Conservation (phyloP, 225 moss, liverwort and hornwort species). For the Climacium dendroides region DNA sequence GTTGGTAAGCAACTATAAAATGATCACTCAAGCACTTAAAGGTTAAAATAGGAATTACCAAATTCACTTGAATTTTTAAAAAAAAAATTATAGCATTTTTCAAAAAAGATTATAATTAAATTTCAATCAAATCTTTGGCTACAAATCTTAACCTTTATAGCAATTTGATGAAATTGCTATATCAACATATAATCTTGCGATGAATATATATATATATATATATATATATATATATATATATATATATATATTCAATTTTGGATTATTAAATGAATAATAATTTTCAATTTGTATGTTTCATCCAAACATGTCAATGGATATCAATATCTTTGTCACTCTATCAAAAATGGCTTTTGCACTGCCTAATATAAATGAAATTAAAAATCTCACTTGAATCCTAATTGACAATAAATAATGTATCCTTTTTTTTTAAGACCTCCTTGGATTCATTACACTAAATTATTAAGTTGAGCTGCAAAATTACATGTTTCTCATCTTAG, state of each 20-base stretch:
- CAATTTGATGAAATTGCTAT: neutral
- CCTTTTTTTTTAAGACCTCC: accelerated
- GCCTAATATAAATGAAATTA: neutral
- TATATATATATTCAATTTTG: neutral
- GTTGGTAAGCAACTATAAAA: no score
- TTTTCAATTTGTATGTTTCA: neutral
- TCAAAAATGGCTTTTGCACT: accelerated
- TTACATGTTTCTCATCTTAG: neutral
- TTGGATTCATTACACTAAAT: neutral
- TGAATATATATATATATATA: no score
- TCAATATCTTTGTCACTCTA: neutral
- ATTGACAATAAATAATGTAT: no score
- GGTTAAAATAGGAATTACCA: no score
- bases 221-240: no score
- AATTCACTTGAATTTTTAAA: no score
- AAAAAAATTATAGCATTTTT: neutral
- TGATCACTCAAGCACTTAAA: no score
- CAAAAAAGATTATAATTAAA: neutral
- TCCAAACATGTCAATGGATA: neutral
- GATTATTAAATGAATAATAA: neutral
- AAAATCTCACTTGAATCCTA: neutral
- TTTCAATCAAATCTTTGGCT: neutral
- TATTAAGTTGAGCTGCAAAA: neutral
- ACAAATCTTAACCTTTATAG: neutral
- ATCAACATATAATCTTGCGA: neutral